Base-by-base conservation (phyloP, 192 early-diverging fungal genomes). In the Coemansia sp. region DNA sequence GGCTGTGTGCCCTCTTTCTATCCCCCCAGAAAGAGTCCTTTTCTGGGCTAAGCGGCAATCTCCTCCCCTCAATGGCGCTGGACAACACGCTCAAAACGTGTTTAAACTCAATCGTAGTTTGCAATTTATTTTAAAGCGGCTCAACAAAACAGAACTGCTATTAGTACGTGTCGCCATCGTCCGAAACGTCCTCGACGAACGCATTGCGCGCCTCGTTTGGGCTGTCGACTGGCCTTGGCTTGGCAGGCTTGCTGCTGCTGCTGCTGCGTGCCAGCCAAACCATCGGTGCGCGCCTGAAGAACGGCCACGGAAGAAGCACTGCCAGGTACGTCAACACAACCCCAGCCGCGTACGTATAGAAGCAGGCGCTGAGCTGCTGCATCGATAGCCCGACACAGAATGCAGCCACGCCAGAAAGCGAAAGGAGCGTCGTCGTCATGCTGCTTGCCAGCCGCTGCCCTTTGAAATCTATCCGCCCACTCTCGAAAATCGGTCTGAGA, bases 401-500 rank as follows among this genome's bases (percentile, higher is more conserved):
- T n/a, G 73, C 66, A 1, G 54, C 59, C 3, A 60, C 61, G 22
- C 56, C 74, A 4, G 79, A 74, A 14, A 52, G 46, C 14, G 59
- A 62, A 29, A 73, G 36, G 13, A 75, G 52, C 55, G 49, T 52
- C 11, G 61, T 73, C 2, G 79, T 41, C 59, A 81, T 10, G 35
- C 48, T 66, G 67, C 65, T 67, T 11, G 74, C 79, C n/a, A 62
- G 64, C 34, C 64, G 23, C 70, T 81, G 79, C 23, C 79, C 79
- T n/a, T 36, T 41, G 56, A 81, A 81, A 65, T 81, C 79, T 59
- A 81, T 81, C 20, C 79, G 55, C 25, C 79, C 79, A 60, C 79
- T 70, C 60, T 75, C 79, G 9, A 73, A 61, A 19, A 75, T 62
- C 0, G 73, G 67, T 66, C 57, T 71, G 19, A 81, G 63, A 66